phyloP scores from a whole-genome alignment of 257 asterid species.

The Henckelia pumila region DNA sequence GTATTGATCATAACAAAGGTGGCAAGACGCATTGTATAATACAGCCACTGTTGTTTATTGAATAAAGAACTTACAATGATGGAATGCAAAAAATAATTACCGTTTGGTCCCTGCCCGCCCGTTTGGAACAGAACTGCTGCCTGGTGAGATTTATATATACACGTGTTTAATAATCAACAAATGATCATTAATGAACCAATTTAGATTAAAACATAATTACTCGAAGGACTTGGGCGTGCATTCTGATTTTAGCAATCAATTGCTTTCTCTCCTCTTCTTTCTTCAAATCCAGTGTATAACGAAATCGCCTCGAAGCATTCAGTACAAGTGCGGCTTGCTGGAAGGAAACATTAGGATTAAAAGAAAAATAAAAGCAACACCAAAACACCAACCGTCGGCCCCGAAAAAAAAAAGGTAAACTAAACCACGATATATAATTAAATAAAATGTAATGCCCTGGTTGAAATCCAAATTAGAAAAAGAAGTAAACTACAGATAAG shows the following conservation, averaged over 20 bases:
- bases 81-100: conserved; percentile 35
- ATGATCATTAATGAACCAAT: conserved; percentile 8
- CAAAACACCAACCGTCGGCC: conserved; percentile 11
- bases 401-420: not conserved
- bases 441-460: conserved; percentile 7
- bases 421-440: conserved; percentile 7
- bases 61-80: conserved; percentile 11
- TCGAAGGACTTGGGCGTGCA: conserved; percentile 92
- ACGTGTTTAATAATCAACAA: conserved; percentile 25
- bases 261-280: conserved; percentile 88
- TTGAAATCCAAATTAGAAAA: not conserved
- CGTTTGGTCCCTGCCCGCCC: conserved; percentile 52
- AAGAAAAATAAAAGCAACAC: not conserved
- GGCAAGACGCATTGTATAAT: not conserved
- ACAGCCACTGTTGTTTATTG: conserved; percentile 5
- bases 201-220: conserved; percentile 38
- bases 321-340: conserved; percentile 98
- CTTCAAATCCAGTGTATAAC: conserved; percentile 88
- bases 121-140: conserved; percentile 89
- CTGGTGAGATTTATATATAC: conserved; percentile 38
- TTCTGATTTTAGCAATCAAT: conserved; percentile 67
- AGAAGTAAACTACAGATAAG: not conserved
- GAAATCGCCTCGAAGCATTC: conserved; percentile 93
- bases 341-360: conserved; percentile 24
- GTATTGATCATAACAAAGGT: not conserved